phyloP scores from a whole-genome alignment of 1,139 yeast species.

The Suhomyces bokatorum region DNA sequence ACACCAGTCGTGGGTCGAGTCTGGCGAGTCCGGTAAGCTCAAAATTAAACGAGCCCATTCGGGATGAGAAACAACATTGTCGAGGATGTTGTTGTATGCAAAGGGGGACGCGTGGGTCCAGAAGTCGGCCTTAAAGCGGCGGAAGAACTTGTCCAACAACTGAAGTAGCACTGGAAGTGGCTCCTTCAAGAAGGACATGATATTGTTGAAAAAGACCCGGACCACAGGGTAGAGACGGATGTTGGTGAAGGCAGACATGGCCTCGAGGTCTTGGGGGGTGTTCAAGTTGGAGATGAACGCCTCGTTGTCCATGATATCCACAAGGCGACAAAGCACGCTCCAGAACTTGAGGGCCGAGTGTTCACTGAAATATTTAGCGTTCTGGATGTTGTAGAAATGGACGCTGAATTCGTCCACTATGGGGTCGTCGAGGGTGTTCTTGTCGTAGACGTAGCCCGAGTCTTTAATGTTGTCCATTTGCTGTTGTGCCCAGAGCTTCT shows the following conservation, averaged over 20 bases:
- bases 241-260: slow-evolving; percentile 37
- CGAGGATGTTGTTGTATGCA: slow-evolving; percentile 53
- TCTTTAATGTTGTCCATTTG: slow-evolving; percentile 6
- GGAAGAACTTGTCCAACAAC: slow-evolving; percentile 45
- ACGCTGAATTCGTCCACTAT: slow-evolving; percentile 54
- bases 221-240: slow-evolving; percentile 47
- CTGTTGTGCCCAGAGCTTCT: slow-evolving; percentile 46
- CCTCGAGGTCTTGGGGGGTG: slow-evolving; percentile 45
- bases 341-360: slow-evolving; percentile 52
- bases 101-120: slow-evolving; percentile 57
- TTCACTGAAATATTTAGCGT: slow-evolving; percentile 47
- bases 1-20: slow-evolving; percentile 10
- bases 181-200: slow-evolving; percentile 48
- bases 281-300: slow-evolving; percentile 43
- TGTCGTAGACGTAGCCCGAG: neutral
- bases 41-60: slow-evolving; percentile 27
- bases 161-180: slow-evolving; percentile 59
- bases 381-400: slow-evolving; percentile 55
- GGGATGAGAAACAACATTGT: slow-evolving; percentile 49
- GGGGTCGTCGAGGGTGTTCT: slow-evolving; percentile 30
- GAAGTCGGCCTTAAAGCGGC: slow-evolving; percentile 39
- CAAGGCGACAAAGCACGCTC: slow-evolving; percentile 44
- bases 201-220: slow-evolving; percentile 48
- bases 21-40: slow-evolving; percentile 9
- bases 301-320: slow-evolving; percentile 40